phyloP scores from a whole-genome alignment of 495 filamentous ascomycete genomes.

The Chlorociboria aeruginascens region DNA sequence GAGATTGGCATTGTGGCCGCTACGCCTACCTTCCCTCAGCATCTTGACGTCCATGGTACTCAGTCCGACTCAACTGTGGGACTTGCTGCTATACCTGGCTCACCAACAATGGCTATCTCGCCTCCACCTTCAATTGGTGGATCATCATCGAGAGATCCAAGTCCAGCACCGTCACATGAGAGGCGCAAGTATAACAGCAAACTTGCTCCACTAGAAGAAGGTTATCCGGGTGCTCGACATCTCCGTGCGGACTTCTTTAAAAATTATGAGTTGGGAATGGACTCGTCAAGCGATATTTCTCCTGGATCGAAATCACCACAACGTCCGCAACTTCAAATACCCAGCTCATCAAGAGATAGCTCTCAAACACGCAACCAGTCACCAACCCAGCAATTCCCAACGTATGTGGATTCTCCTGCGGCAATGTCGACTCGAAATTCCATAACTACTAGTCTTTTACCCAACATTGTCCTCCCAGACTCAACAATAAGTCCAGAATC shows the following conservation, averaged over 20 bases:
- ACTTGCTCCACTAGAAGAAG: conserved; percentile 16
- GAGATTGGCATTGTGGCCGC: conserved; percentile 17
- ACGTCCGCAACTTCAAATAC: conserved; percentile 15
- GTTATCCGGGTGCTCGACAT: conserved; percentile 16
- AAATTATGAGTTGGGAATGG: background rate
- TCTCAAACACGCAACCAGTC: conserved; percentile 11
- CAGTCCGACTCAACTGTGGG: background rate
- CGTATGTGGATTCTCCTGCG: conserved; percentile 16
- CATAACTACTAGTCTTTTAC: conserved; percentile 1
- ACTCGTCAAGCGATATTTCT: conserved; percentile 23
- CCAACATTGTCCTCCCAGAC: conserved; percentile 17
- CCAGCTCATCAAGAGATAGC: conserved; percentile 14
- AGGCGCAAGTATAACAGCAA: conserved; percentile 2
- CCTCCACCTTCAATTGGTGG: conserved; percentile 26
- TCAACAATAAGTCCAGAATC: conserved; percentile 21
- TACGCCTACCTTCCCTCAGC: conserved; percentile 10
- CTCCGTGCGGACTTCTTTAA: conserved; percentile 9
- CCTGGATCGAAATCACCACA: conserved; percentile 15
- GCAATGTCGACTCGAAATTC: conserved; percentile 13
- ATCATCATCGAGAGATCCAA: conserved; percentile 8
- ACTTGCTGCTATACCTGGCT: conserved; percentile 5
- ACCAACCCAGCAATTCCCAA: conserved; percentile 15
- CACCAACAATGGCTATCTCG: conserved; percentile 25
- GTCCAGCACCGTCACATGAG: conserved; percentile 13
- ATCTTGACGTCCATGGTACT: conserved; percentile 1